Base-by-base conservation (phyloP, 305 asterid species). In the Plantago lanceolata region DNA sequence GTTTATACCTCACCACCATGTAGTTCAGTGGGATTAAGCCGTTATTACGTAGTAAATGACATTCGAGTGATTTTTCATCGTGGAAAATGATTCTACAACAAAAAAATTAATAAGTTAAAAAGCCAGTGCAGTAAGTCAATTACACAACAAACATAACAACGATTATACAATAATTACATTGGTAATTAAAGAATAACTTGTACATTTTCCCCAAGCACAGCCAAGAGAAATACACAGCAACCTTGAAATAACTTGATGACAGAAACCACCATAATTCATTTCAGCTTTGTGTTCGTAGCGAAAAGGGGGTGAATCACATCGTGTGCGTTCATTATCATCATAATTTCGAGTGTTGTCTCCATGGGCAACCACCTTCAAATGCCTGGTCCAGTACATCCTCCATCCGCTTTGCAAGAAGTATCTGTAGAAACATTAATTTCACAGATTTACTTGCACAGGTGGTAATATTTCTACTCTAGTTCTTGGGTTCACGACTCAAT, bases 321-420 rank as follows among this genome's bases (percentile, higher is more conserved):
- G n/a, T n/a, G n/a, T n/a, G n/a, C n/a, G 19, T 56, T 5, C 2
- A 55, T 21, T 63, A 15, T 2, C 21, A 62, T 90, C 90, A 93
- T 72, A 90, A 72, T 73, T 82, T 93, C 0, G 99, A 84, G 59
- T 73, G 84, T 45, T 71, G 74, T 79, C 81, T 80, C 96, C 88
- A 83, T n/a, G 99, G 99, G 73, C 90, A 90, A 44, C 99, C 99
- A 35, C 96, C 97, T 74, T 90, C 97, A 60, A 93, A 93, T 16
- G 99, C 99, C 11, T 90, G 97, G 26, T 90, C 97, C 68, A 93
- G 71, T 70, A 93, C 99, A 59, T 93, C 99, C 85, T 93, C 99
- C 95, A 93, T 79, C 71, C 93, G 79, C 78, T 82, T 90, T 31
- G 97, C 99, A 43, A 76, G 75, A 68, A 93, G 37, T 65, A 93